Base-by-base conservation (phyloP, 129 eudicot genomes). In the Centaurea solstitialis region DNA sequence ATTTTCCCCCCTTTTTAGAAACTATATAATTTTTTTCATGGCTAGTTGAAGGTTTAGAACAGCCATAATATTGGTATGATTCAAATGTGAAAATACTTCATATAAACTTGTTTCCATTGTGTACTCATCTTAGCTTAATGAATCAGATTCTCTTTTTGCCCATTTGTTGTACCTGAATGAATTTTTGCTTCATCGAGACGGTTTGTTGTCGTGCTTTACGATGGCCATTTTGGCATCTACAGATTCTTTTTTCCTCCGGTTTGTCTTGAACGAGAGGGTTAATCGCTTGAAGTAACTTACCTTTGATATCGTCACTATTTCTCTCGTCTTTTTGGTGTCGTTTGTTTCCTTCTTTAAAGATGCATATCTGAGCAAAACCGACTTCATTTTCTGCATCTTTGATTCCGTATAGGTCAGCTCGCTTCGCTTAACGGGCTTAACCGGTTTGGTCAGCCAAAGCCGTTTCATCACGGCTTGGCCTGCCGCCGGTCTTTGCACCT, bases 301-400 rank as follows among this genome's bases (percentile, higher is more conserved):
- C 68, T 85, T 91, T 38, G 83, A 26, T 45, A 76, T 65, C 9
- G 80, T 76, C 33, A 87, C 21, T 22, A 59, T 80, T 33, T 80
- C 88, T 33, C 83, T 82, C 68, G 43, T 47, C 15, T 57, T 67
- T 75, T 86, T 88, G 5, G 28, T 39, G 39, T 81, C 83, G 47
- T 74, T 80, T 35, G 79, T 79, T 24, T 83, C 87, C 79, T 78
- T 90, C 81, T 91, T 83, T 78, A 92, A 75, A 28, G 91, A 86
- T 67, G 94, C 90, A 81, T 87, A 90, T 74, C 81, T 90, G 35
- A 80, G 62, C n/a, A 94, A 73, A 30, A 90, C 76, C 4, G 89
- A 89, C 78, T 92, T 92, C 28, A 89, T 68, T 77, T 81, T 92
- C 67, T 89, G 87, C 84, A 86, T 83, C 87, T 84, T 86, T 18